Base-by-base conservation (phyloP, 768 basidiomycete genomes). In the Serpula lacrymans region DNA sequence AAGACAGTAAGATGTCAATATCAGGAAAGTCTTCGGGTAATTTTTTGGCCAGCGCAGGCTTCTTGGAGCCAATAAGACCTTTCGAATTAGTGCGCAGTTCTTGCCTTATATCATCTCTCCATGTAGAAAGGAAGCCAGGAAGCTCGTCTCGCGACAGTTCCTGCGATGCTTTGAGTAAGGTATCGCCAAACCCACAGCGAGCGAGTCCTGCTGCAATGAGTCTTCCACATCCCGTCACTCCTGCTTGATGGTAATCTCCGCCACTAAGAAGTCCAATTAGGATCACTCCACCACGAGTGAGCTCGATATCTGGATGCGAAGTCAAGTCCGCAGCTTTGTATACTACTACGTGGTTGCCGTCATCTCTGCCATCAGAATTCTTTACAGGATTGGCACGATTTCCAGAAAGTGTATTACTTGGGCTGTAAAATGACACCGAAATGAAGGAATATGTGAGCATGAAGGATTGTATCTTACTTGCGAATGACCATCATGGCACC, bases 181-280 rank as follows among this genome's bases (percentile, higher is more conserved):
- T 65, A 51, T 89, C 82, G 0, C 89, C 86, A 42, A 92, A 82
- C 1, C 91, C 90, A 41, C 84, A 85, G 47, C 77, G 77, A 0
- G 90, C 89, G 1, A 97, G 77, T 9, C 75, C 90, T 34, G 82
- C 78, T 0, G 92, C 80, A 34, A 79, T 89, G 16, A 72, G 73
- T 16, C 75, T 65, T 3, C 90, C 90, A 50, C 82, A 88, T 5
- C 82, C 71, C 7, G 67, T 55, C 6, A 89, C 63, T 13, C 87
- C 87, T 11, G 71, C 84, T 35, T 78, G 77, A 38, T 87, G 75
- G 50, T 96, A 97, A 59, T 97, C 93, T 1, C 93, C 93, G 0
- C 93, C 93, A n/a, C 81, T 81, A 52, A 93, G 70, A 1, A 94
- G 70, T 2, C 82, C 91, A 30, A 93, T 84, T 18, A 94, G 77